Percentiles rank a stretch among this genome's conserved stretches.
Conservation (phyloP, 768 basidiomycete species). For the Suillus fuscotomentosus region DNA sequence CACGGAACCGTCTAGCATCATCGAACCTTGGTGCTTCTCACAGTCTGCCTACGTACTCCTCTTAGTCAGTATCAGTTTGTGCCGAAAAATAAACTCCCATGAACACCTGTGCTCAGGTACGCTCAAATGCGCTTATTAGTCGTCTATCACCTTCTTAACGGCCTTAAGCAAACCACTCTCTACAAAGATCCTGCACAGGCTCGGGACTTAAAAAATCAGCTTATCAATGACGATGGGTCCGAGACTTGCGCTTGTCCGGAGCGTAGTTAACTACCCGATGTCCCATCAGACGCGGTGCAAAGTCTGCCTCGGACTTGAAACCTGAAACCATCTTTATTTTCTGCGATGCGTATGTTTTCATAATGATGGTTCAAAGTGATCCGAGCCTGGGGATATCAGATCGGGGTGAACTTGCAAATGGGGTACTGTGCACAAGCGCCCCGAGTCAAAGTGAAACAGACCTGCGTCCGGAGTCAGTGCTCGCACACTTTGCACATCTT, state of each 20-base stretch:
- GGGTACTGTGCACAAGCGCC: background rate
- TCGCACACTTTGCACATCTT: too few relatives aligned
- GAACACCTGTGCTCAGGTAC: background rate
- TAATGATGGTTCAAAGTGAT: background rate
- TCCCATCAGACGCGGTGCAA: background rate
- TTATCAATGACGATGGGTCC: background rate
- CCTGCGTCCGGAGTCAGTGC: too few relatives aligned
- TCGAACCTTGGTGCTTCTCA: background rate
- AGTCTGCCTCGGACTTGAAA: background rate
- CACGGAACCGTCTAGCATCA: background rate
- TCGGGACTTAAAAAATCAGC: background rate
- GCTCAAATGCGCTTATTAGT: background rate
- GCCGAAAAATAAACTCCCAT: too few relatives aligned
- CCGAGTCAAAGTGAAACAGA: too few relatives aligned
- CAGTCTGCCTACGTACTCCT: background rate
- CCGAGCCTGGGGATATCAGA: background rate
- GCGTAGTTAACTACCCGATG: background rate
- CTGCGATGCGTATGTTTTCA: background rate
- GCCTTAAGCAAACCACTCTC: background rate
- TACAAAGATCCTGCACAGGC: background rate
- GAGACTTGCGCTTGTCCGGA: background rate
- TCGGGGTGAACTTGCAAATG: background rate
- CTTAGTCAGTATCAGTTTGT: too few relatives aligned
- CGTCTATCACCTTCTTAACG: slow-evolving; percentile 6
- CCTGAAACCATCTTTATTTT: background rate